These are phyloP conservation scores for Papilionanthe hybrid DNA, from an alignment of 116 monocot species.

Conservation along the genomic window DNA sequence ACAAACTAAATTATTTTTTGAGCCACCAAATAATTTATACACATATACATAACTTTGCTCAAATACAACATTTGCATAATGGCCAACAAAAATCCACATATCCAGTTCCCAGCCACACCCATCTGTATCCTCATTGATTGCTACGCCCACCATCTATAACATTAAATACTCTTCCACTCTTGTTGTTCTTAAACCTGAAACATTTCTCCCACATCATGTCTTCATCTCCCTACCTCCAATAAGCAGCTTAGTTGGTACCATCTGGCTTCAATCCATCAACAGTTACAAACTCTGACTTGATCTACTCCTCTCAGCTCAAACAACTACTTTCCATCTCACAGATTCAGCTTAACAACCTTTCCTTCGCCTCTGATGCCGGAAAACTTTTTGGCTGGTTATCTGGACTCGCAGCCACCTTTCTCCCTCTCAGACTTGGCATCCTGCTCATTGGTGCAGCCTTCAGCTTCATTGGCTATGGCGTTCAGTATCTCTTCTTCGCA, in stretches of 20 bases:
- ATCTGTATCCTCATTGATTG: conserved; percentile 14
- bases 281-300: conserved; percentile 66
- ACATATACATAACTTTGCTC: no score
- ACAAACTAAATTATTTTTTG: no score
- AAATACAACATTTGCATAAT: conserved; percentile 1
- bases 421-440: conserved; percentile 50
- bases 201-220: conserved; percentile 8
- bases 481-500: conserved; percentile 58
- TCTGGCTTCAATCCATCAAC: conserved; percentile 77
- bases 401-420: conserved; percentile 49
- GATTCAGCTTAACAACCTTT: conserved; percentile 64
- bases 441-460: conserved; percentile 53
- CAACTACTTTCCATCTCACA: conserved; percentile 59
- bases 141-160: conserved; percentile 3
- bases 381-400: conserved; percentile 77
- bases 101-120: conserved; percentile 21
- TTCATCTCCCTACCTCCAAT: conserved; percentile 29
- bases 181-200: neutral
- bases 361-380: conserved; percentile 80
- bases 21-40: no score
- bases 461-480: conserved; percentile 57
- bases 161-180: no score
- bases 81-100: conserved; percentile 45
- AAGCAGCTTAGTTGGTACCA: conserved; percentile 57
- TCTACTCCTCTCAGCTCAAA: conserved; percentile 88